phyloP scores from a whole-genome alignment of 2,329 filamentous ascomycete species.

The Diplodia sapinea region DNA sequence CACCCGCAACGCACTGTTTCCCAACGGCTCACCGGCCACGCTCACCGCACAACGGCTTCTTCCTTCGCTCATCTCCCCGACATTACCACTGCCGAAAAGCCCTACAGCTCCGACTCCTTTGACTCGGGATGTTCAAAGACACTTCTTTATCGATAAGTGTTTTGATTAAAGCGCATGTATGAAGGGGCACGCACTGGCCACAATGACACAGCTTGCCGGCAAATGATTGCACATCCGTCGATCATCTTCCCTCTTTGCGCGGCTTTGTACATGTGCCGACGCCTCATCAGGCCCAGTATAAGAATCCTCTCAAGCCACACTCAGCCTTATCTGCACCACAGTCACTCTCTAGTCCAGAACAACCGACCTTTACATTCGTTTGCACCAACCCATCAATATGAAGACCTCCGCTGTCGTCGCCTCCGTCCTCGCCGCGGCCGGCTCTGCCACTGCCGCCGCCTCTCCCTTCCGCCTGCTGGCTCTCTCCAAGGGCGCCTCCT shows the following conservation, averaged over 20 bases:
- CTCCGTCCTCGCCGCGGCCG: constrained; percentile 10
- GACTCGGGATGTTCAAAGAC: background rate
- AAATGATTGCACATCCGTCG: background rate
- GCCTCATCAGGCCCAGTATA: background rate
- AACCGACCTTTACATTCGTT: constrained; percentile 21
- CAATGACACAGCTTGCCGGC: background rate
- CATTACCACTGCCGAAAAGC: background rate
- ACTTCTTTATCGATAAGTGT: constrained; percentile 15
- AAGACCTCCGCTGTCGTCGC: constrained; percentile 4
- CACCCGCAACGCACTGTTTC: background rate
- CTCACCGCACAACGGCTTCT: background rate
- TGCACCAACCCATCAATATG: constrained; percentile 4
- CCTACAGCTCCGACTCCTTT: background rate
- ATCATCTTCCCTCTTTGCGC: constrained; percentile 10
- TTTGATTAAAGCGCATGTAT: constrained; percentile 16
- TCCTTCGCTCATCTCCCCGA: background rate
- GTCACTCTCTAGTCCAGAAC: background rate
- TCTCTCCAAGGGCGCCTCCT: constrained; percentile 6
- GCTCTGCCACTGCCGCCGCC: background rate
- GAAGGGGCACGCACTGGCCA: constrained; percentile 23
- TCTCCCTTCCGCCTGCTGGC: constrained; percentile 15
- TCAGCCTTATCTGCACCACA: constrained; percentile 8
- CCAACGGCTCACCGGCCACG: background rate
- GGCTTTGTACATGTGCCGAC: background rate
- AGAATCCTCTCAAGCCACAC: background rate